Conservation (phyloP, 2,329 filamentous ascomycete species). For the Fusarium veterinarium region DNA sequence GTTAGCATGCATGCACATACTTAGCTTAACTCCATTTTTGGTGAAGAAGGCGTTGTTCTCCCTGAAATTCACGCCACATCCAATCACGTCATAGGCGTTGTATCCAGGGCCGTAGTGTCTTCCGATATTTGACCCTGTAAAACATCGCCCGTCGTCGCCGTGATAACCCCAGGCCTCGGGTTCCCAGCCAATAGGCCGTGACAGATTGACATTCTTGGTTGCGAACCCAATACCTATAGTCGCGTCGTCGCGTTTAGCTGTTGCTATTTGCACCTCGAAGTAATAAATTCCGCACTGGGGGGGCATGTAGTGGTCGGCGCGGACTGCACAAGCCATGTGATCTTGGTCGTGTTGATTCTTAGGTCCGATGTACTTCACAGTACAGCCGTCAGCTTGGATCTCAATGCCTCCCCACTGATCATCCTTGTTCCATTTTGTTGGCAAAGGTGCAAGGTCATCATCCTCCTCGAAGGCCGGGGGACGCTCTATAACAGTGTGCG, state of each 20-base stretch:
- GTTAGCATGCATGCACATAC: slow-evolving; percentile 53
- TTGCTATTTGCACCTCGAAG: slow-evolving; percentile 75
- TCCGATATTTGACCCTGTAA: slow-evolving; percentile 66
- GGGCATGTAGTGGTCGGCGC: slow-evolving; percentile 88
- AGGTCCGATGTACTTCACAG: slow-evolving; percentile 70
- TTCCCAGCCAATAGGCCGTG: slow-evolving; percentile 74
- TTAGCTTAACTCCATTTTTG: slow-evolving; percentile 69
- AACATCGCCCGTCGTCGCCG: slow-evolving; percentile 74
- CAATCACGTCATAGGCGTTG: slow-evolving; percentile 67
- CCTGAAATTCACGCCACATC: slow-evolving; percentile 74
- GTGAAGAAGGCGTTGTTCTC: slow-evolving; percentile 75
- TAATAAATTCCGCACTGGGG: slow-evolving; percentile 94
- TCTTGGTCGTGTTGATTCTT: slow-evolving; percentile 64
- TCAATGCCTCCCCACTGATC: slow-evolving; percentile 83
- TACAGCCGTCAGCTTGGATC: slow-evolving; percentile 76
- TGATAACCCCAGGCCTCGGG: slow-evolving; percentile 76
- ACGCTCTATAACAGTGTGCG: slow-evolving; percentile 87
- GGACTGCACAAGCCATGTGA: slow-evolving; percentile 83
- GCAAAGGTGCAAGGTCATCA: slow-evolving; percentile 72
- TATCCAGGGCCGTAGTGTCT: slow-evolving; percentile 69
- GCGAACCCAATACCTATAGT: slow-evolving; percentile 74
- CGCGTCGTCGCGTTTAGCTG: slow-evolving; percentile 65
- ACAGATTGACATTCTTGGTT: slow-evolving; percentile 62
- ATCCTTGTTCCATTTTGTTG: slow-evolving; percentile 82
- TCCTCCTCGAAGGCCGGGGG: slow-evolving; percentile 71